Evolutionary conservation across 371 early-diverging fungal genomes (phyloP), one percentile per base, ranked within the genome.

Genomic region (Circinella umbellata): DNA sequence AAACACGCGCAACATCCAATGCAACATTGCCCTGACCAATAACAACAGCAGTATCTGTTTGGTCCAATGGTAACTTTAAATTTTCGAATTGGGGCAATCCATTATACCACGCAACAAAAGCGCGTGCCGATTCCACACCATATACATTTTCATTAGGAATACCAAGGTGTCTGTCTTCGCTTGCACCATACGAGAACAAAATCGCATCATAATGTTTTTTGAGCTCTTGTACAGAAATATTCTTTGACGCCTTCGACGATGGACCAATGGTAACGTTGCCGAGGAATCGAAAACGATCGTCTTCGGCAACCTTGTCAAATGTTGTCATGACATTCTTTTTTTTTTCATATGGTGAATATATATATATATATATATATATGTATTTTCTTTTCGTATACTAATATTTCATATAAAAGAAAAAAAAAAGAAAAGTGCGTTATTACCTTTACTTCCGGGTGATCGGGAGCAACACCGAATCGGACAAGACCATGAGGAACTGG

Each of bases 11-110:
- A 27, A 94, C 89, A 80, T 99, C 99, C 64, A 99, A 74, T 0
- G 99, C 96, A 0, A 99, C 99, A 74, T 99, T 99, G 11, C 99
- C 99, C 63, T 96, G 94, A 6, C 99, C 99, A 48, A 99, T 84
- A 1, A 99, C 86, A 0, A 93, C 90, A 0, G 91, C 95, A 0
- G 90, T 91, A 46, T 95, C 94, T 0, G 87, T 85, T 14, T 73
- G 74, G n/a, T 81, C 73, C 49, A 96, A 82, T 67, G 93, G 91
- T 5, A 88, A 63, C 17, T 78, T 60, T 65, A 95, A 70, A 18
- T 85, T 71, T 42, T 81, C 76, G 68, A 83, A 82, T 18, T 82
- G 81, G 0, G 98, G 97, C n/a, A 88, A 76, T 0, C 97, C 98
- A 77, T 99, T 99, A 73, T 98, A 97, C 95, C 96, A 99, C 13